Evolutionary conservation across 2,329 filamentous ascomycete species (phyloP), one percentile per base, ranked within the genome.

Genomic region (Neofusicoccum umdonicola): DNA sequence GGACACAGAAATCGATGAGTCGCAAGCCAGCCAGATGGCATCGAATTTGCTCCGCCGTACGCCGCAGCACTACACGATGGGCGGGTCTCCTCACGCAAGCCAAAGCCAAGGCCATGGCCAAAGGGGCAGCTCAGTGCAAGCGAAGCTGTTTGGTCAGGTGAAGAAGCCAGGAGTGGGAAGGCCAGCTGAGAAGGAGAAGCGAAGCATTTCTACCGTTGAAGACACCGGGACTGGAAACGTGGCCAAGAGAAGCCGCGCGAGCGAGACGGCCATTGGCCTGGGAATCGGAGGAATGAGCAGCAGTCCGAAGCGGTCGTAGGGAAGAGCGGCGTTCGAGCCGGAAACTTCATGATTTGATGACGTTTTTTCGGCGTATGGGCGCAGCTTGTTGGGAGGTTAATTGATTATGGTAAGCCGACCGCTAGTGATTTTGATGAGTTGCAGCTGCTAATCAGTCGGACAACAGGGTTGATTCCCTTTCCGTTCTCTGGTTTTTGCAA

Each of bases 11-110:
- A 78, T 93, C 0, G 85, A 83, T 39, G 90, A 90, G 71, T 92
- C 90, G 65, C 90, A 91, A 71, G 91, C 92, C 8, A 93, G 89
- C 71, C 90, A 91, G 68, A 87, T 88, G 50, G 92, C 92, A 1
- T 88, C 89, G 2, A 88, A 87, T 69, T 88, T 94, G 87, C 83
- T 92, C 67, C 88, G 89, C 15, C 83, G 86, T 42, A 79, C 83
- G 69, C 78, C 83, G 58, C 74, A 80, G 52, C 69, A 78, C n/a
- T 76, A 73, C 65, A 54, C 62, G 66, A 72, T 12, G 67, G 71
- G 69, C 77, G 73, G 70, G 79, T 67, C 47, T 72, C 75, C 64
- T 72, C 74, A 47, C 69, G 69, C 68, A 79, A 72, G 65, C 77
- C 74, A 69, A 78, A 76, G 65, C 17, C 61, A 63, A 11, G 27